Evolutionary conservation across 2,329 filamentous ascomycete genomes (phyloP), one percentile per base, ranked within the genome.

Genomic region (Furcasterigmium sp.): DNA sequence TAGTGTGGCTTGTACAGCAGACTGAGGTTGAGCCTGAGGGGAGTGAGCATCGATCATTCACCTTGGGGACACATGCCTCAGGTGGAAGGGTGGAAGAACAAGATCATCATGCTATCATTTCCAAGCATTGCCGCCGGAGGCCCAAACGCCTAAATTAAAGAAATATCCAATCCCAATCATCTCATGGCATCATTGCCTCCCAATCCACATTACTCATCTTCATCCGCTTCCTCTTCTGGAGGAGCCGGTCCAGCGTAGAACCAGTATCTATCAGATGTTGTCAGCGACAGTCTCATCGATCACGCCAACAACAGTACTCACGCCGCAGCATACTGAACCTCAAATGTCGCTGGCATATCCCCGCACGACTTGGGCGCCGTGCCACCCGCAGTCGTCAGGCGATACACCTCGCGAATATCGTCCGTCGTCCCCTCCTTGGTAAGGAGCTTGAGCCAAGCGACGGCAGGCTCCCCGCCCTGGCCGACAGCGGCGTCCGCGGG

Each of bases 321-420:
- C 75, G 91, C 79, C 34, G 91, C 82, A 25, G 87, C 75, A 65
- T 97, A 96, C 57, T 91, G 73, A 13, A 95, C 79, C 48, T 83
- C 69, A 52, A 96, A 91, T 1, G 64, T 57, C 10, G 73, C 70
- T 0, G 72, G 61, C 71, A 80, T 73, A 10, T 80, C 85, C 26
- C 76, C 61, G 60, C 91, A 97, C 0, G 81, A 86, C 20, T 76
- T 69, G 0, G 91, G 91, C 2, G 89, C 67, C 37, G 75, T 78
- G 10, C 91, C 91, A 20, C 90, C 91, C 1, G 85, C 89, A 10
- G 91, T 97, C 55, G 87, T 76, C 36, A 96, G 68, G 11, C 91
- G 79, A 67, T 91, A 97, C 19, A 95, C 83, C 60, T 89, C 81
- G 60, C 82, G 78, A 52, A 87, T 78, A 36, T 72, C 67, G 3